These are phyloP conservation scores for Trichophyton equinum DNA, from an alignment of 2,329 filamentous ascomycete genomes.

Conservation along the genomic window DNA sequence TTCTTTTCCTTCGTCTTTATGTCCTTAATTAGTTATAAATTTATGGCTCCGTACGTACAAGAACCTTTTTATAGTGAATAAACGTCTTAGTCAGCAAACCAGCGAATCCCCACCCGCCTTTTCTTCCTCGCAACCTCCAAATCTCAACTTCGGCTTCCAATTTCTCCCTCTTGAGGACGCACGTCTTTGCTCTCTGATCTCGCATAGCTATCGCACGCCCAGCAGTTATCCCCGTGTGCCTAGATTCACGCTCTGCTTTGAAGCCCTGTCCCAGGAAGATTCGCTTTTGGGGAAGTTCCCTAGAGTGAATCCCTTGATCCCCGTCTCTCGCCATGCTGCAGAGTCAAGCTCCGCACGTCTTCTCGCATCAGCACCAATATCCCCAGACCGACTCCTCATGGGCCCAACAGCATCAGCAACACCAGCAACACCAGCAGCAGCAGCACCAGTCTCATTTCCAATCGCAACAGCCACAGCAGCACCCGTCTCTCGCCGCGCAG, in stretches of 20 bases:
- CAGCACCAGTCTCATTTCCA: conserved; percentile 29
- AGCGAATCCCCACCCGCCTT: background rate
- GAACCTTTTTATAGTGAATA: background rate
- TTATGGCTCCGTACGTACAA: background rate
- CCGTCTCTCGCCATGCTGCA: conserved; percentile 32
- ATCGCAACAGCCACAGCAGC: conserved; percentile 25
- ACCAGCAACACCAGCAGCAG: conserved; percentile 26
- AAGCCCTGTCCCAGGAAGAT: conserved; percentile 5
- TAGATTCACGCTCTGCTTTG: background rate
- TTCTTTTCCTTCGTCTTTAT: background rate
- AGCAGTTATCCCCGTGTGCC: background rate
- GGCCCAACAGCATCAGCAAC: conserved; percentile 28
- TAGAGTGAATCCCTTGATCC: conserved; percentile 11
- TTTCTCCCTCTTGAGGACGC: background rate
- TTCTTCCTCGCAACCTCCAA: background rate
- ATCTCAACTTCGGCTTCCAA: background rate
- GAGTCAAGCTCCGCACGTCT: conserved; percentile 48
- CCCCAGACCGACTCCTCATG: conserved; percentile 35
- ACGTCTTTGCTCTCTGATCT: background rate
- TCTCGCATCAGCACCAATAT: conserved; percentile 47
- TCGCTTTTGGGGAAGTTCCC: conserved; percentile 15
- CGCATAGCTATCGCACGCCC: background rate
- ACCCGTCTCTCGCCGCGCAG: conserved; percentile 30
- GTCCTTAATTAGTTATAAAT: no score
- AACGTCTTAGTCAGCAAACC: background rate